A percentile compares a stretch with the other conserved stretches of the same genome.
phyloP scores from a whole-genome alignment of 208 protist species.

The Trypanosoma scelopori region DNA sequence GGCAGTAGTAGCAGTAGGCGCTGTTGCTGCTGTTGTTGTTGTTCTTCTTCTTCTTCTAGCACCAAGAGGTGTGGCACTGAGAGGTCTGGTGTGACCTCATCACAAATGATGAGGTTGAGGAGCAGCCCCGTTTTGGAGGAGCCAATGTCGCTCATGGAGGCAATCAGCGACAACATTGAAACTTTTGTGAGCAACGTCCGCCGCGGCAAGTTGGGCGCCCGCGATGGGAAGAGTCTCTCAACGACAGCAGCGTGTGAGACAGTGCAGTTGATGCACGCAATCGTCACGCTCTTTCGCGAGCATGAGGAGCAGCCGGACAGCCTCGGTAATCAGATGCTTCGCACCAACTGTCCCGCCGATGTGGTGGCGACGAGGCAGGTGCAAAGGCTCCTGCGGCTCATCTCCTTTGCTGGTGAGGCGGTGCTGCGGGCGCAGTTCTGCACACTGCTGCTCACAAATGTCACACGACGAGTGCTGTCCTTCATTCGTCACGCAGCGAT shows the following conservation, averaged over 20 bases:
- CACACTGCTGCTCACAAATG: slow-evolving; percentile 80
- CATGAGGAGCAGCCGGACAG: slow-evolving; percentile 38
- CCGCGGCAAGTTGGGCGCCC: slow-evolving; percentile 39
- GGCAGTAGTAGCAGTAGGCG: no score
- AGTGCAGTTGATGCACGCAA: slow-evolving; percentile 48
- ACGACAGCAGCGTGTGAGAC: slow-evolving; percentile 57
- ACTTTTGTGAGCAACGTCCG: slow-evolving; percentile 63
- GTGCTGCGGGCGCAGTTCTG: slow-evolving; percentile 69
- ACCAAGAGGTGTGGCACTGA: no score
- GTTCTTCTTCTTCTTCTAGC: no score
- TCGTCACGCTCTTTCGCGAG: slow-evolving; percentile 59
- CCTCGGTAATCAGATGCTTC: slow-evolving; percentile 38
- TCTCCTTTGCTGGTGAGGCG: slow-evolving; percentile 55
- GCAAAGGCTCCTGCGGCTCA: slow-evolving; percentile 45
- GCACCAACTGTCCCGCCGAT: slow-evolving; percentile 41
- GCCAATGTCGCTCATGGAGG: slow-evolving; percentile 28
- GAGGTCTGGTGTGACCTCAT: no score
- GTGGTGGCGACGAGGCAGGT: slow-evolving; percentile 61
- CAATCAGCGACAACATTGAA: slow-evolving; percentile 54
- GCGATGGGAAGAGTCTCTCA: slow-evolving; percentile 50
- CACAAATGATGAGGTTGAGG: no score
- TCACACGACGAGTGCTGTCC: slow-evolving; percentile 79
- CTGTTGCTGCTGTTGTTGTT: no score
- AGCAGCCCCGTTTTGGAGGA: slow-evolving; percentile 17
- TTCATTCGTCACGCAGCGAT: slow-evolving; percentile 69